Conservation (phyloP, 345 rosid species). For the Turnera subulata region DNA sequence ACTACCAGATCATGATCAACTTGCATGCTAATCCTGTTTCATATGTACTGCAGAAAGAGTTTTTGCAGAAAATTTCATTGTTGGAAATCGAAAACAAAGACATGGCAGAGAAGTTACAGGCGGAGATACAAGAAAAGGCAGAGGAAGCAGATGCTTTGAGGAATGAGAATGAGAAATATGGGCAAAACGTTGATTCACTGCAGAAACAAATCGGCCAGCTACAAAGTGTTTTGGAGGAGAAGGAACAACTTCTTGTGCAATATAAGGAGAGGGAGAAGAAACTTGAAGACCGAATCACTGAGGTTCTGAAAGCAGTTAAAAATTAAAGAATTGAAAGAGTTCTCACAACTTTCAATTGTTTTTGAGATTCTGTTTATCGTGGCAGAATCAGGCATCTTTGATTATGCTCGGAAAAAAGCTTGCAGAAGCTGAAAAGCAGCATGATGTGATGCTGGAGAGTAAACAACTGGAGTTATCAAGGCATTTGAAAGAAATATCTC, state of each 20-base stretch:
- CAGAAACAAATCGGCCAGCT: constrained; percentile 56
- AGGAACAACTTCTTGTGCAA: constrained; percentile 55
- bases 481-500: constrained; percentile 89
- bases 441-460: constrained; percentile 73
- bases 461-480: constrained; percentile 77
- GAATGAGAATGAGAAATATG: constrained; percentile 43
- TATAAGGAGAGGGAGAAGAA: constrained; percentile 50
- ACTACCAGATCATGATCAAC: constrained; percentile 14
- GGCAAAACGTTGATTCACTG: constrained; percentile 43
- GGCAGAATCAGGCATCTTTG: constrained; percentile 64
- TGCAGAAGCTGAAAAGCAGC: constrained; percentile 59
- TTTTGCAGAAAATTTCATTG: constrained; percentile 48
- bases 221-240: constrained; percentile 50
- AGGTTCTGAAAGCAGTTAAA: constrained; percentile 40
- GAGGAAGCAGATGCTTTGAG: constrained; percentile 46
- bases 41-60: constrained; percentile 52
- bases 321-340: constrained; percentile 5
- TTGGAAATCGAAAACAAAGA: constrained; percentile 61
- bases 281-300: constrained; percentile 51
- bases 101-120: constrained; percentile 41
- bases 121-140: constrained; percentile 45
- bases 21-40: constrained; percentile 22
- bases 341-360: constrained; percentile 3
- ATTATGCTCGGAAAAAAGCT: constrained; percentile 64
- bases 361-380: constrained; percentile 15